Evolutionary conservation across 495 filamentous ascomycete species (phyloP).

Genomic region (Recurvomyces mirabilis): DNA sequence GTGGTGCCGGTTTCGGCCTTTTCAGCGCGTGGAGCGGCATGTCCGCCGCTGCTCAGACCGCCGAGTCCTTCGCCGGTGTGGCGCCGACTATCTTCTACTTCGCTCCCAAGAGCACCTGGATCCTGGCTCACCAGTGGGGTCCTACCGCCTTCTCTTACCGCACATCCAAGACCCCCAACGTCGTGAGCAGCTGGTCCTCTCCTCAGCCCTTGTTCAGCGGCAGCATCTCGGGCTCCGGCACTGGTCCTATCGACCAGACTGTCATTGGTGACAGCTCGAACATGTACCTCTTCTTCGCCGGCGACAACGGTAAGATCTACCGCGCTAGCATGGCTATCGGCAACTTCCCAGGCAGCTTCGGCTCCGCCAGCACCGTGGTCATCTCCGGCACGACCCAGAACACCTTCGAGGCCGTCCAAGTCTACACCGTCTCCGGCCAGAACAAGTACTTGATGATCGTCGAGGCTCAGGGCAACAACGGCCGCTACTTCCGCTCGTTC

Average conservation of each 20-base stretch:
- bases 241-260: constrained; percentile 47
- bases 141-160: constrained; percentile 45
- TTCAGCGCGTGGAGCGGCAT: constrained; percentile 47
- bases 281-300: constrained; percentile 54
- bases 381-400: constrained; percentile 43
- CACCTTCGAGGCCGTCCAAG: constrained; percentile 53
- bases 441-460: constrained; percentile 51
- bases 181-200: constrained; percentile 45
- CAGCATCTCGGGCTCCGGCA: constrained; percentile 38
- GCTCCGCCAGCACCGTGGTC: constrained; percentile 36
- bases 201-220: constrained; percentile 45
- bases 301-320: constrained; percentile 55
- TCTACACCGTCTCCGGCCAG: constrained; percentile 47
- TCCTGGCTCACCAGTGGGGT: constrained; percentile 53
- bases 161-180: constrained; percentile 46
- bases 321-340: constrained; percentile 46
- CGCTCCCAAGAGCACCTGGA: constrained; percentile 46
- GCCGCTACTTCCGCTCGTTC: constrained; percentile 55
- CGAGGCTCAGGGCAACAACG: constrained; percentile 45
- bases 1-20: constrained; percentile 46
- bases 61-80: constrained; percentile 39
- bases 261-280: constrained; percentile 45
- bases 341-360: constrained; percentile 50
- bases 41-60: constrained; percentile 42
- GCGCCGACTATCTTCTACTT: constrained; percentile 55